phyloP scores from a whole-genome alignment of 371 early-diverging fungal species.

The Mucor racemosus region DNA sequence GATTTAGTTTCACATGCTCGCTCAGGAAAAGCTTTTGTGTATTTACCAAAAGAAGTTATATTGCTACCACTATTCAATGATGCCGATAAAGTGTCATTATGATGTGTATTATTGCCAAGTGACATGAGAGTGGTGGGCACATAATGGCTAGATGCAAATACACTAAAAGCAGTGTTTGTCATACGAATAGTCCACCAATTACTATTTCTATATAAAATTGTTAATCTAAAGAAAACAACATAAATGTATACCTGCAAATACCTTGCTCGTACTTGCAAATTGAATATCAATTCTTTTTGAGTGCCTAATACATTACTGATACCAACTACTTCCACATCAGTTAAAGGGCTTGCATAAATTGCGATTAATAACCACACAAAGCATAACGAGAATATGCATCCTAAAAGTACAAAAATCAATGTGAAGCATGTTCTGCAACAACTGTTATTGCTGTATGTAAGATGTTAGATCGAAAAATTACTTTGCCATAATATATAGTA shows the following conservation, averaged over 20 bases:
- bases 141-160: conserved; percentile 35
- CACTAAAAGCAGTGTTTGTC: conserved; percentile 32
- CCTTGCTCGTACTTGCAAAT: conserved; percentile 46
- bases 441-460: background rate
- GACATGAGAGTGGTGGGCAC: conserved; percentile 21
- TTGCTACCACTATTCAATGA: background rate
- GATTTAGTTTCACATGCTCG: background rate
- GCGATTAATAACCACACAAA: conserved; percentile 14
- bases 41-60: conserved; percentile 7
- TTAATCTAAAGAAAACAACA: background rate
- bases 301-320: conserved; percentile 67
- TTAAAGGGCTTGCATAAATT: conserved; percentile 34
- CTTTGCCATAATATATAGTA: background rate
- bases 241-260: background rate
- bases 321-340: conserved; percentile 36
- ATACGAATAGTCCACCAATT: conserved; percentile 36
- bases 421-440: conserved; percentile 10
- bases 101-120: background rate
- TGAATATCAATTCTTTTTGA: conserved; percentile 62
- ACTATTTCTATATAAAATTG: conserved; percentile 19
- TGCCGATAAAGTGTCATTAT: background rate
- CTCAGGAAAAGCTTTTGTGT: background rate
- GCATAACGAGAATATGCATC: conserved; percentile 1
- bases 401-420: conserved; percentile 3
- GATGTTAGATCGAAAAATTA: background rate